Conservation (phyloP, 208 protist species). For the Trypanosoma boissoni region DNA sequence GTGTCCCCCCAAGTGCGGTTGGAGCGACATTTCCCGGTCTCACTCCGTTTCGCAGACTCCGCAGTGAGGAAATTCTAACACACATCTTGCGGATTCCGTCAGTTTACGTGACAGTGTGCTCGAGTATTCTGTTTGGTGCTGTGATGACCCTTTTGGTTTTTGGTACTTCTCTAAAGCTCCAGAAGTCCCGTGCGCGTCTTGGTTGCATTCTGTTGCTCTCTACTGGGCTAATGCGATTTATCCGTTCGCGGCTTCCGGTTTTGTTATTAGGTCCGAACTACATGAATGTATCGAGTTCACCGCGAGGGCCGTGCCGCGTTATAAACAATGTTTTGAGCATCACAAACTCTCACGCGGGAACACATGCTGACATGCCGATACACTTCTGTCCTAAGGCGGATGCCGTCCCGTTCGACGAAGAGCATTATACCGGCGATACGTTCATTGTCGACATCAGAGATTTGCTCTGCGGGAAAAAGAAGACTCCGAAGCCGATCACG, state of each 20-base stretch:
- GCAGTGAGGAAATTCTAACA: conserved; percentile 27
- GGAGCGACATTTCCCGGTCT: conserved; percentile 30
- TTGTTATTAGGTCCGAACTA: conserved; percentile 29
- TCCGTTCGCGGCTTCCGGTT: conserved; percentile 27
- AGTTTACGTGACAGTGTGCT: conserved; percentile 27
- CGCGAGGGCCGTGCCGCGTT: conserved; percentile 47
- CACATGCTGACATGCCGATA: conserved; percentile 65
- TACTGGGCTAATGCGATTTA: conserved; percentile 26
- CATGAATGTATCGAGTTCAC: conserved; percentile 39
- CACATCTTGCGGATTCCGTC: conserved; percentile 39
- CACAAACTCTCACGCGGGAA: conserved; percentile 73
- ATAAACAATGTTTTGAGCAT: conserved; percentile 43
- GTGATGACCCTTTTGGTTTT: conserved; percentile 23
- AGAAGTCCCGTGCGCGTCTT: background rate
- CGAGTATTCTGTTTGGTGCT: conserved; percentile 35
- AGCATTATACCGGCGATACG: conserved; percentile 62
- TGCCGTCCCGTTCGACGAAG: conserved; percentile 33
- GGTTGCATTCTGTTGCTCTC: background rate
- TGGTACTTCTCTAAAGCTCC: background rate
- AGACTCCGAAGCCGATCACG: conserved; percentile 32
- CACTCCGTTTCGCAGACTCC: conserved; percentile 34
- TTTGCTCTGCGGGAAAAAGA: conserved; percentile 17
- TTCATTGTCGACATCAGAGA: conserved; percentile 46
- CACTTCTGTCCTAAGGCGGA: conserved; percentile 48
- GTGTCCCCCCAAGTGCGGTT: conserved; percentile 28